A percentile compares a stretch with the other conserved stretches of the same genome.
Evolutionary conservation across 305 asterid species (phyloP).

Genomic region (Fraxinus latifolia): DNA sequence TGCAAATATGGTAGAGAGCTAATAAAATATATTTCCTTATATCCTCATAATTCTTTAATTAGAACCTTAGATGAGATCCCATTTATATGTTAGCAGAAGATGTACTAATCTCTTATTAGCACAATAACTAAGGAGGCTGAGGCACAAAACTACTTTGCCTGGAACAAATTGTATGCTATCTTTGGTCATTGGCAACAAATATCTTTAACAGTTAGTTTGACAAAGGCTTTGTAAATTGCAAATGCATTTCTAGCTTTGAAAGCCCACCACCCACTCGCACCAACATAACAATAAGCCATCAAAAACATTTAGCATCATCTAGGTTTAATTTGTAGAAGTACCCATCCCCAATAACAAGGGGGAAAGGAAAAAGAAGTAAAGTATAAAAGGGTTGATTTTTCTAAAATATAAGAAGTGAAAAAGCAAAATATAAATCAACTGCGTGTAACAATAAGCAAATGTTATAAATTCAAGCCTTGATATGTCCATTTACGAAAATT

Average conservation of each 20-base stretch:
- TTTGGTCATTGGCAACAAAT: background rate
- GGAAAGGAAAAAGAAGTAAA: background rate
- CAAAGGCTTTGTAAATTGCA: background rate
- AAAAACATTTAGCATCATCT: background rate
- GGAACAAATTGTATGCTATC: background rate
- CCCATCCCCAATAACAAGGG: background rate
- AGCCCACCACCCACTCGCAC: background rate
- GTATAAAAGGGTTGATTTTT: background rate
- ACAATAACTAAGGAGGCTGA: background rate
- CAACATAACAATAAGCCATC: background rate
- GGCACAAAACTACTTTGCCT: background rate
- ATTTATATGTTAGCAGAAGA: background rate
- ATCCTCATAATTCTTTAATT: background rate
- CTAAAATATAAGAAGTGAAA: background rate
- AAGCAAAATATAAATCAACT: background rate
- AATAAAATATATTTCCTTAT: background rate
- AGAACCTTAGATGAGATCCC: background rate
- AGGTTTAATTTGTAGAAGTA: background rate
- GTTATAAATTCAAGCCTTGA: background rate
- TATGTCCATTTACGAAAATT: background rate
- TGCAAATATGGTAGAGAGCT: background rate
- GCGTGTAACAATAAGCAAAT: background rate
- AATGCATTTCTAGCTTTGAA: background rate
- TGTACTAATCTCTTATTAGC: background rate
- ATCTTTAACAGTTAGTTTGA: background rate